Conservation (phyloP, 1,284 basidiomycete species). For the Sanghuangporus sanghuang region DNA sequence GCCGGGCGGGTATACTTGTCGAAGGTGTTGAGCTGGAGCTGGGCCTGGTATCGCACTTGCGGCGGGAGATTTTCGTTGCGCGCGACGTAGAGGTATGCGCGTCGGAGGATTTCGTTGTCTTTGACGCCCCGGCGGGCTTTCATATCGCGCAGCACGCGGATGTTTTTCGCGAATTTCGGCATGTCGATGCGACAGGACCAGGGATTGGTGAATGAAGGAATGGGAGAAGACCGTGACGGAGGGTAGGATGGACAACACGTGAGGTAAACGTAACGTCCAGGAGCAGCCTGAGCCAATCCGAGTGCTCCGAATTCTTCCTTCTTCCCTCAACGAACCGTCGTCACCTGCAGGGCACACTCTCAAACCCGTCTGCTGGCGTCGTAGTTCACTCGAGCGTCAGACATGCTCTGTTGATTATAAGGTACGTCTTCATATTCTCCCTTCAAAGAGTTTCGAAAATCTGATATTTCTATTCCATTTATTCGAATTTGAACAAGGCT, state of each 20-base stretch:
- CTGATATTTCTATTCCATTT: background rate
- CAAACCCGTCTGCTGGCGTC: background rate
- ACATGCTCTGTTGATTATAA: constrained; percentile 8
- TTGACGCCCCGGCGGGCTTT: constrained; percentile 68
- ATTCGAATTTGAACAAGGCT: background rate
- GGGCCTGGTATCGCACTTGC: constrained; percentile 92
- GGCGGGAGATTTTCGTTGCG: constrained; percentile 81
- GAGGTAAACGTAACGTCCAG: no score
- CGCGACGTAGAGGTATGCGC: constrained; percentile 87
- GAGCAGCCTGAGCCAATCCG: background rate
- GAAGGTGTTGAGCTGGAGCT: constrained; percentile 88
- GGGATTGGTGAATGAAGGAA: background rate
- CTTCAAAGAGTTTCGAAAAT: background rate
- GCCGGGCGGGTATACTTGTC: constrained; percentile 77
- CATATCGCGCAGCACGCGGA: constrained; percentile 70
- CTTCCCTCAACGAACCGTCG: background rate
- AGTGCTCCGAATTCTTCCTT: background rate
- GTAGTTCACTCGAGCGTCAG: background rate
- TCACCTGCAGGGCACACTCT: background rate
- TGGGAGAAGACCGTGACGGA: background rate
- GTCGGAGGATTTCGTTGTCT: constrained; percentile 73
- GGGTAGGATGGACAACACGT: background rate
- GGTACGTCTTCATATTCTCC: background rate
- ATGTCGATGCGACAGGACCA: constrained; percentile 19
- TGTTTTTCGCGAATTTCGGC: constrained; percentile 35